These are phyloP conservation scores for Boletus patriciae DNA, from an alignment of 768 basidiomycete genomes.

Conservation along the genomic window DNA sequence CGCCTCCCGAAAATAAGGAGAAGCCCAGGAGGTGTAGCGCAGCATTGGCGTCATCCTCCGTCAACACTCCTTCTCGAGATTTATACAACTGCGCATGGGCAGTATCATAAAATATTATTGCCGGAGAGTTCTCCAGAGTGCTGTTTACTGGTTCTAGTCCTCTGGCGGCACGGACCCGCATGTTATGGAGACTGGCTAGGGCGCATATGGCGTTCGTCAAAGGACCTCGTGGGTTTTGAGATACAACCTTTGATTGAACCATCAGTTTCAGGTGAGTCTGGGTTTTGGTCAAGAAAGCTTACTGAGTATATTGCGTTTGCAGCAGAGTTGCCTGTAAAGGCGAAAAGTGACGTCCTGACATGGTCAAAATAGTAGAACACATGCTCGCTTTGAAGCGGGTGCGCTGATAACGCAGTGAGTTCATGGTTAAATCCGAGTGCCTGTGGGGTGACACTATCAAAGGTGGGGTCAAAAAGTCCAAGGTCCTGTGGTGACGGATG, in stretches of 20 bases:
- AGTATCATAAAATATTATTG: conserved; percentile 66
- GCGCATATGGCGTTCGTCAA: conserved; percentile 75
- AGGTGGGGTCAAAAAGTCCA: conserved; percentile 34
- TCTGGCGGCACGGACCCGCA: conserved; percentile 57
- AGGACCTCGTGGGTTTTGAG: conserved; percentile 66
- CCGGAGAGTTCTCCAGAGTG: conserved; percentile 55
- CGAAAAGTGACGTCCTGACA: conserved; percentile 64
- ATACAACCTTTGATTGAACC: conserved; percentile 40
- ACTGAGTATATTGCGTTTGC: conserved; percentile 68
- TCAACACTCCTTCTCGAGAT: conserved; percentile 52
- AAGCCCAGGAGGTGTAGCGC: conserved; percentile 76
- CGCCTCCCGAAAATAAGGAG: conserved; percentile 67
- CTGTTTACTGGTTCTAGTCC: conserved; percentile 57
- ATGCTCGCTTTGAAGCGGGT: conserved; percentile 54
- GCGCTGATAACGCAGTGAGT: conserved; percentile 31
- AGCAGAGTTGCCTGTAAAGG: conserved; percentile 61
- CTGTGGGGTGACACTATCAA: conserved; percentile 35
- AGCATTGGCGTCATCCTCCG: conserved; percentile 72
- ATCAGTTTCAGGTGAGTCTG: conserved; percentile 18
- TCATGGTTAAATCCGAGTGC: conserved; percentile 30
- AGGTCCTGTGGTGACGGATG: conserved; percentile 36
- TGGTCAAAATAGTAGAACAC: conserved; percentile 76
- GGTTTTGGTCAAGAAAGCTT: conserved; percentile 29
- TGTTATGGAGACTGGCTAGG: conserved; percentile 69
- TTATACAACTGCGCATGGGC: conserved; percentile 65